Evolutionary conservation across 1,139 yeast genomes (phyloP).

Genomic region (Diutina siamensis): DNA sequence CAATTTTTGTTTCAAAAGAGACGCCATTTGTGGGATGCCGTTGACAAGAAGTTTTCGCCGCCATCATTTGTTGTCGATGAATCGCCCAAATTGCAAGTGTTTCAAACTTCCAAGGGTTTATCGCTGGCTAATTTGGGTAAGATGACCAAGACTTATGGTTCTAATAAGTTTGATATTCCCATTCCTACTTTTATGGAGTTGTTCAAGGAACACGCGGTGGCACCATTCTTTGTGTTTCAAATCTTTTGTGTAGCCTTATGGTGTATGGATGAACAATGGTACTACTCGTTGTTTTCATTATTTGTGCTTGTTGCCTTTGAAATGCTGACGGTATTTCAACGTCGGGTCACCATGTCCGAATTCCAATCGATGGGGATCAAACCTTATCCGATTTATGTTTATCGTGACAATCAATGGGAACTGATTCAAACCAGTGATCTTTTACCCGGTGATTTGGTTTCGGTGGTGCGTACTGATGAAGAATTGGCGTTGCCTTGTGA

Average conservation of each 20-base stretch:
- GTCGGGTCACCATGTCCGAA: conserved; percentile 88
- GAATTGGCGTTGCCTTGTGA: conserved; percentile 97
- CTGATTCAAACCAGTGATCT: conserved; percentile 61
- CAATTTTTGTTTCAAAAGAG: conserved; percentile 88
- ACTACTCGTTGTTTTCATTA: conserved; percentile 80
- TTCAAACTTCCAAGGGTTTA: conserved; percentile 57
- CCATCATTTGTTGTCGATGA: conserved; percentile 72
- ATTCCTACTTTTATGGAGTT: conserved; percentile 84
- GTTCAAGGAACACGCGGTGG: conserved; percentile 95
- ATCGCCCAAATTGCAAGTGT: conserved; percentile 42
- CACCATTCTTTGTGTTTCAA: conserved; percentile 96
- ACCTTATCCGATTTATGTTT: conserved; percentile 70
- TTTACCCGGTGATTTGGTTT: conserved; percentile 87
- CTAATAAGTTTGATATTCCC: conserved; percentile 86
- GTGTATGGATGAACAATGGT: conserved; percentile 97
- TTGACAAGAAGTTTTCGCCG: conserved; percentile 52
- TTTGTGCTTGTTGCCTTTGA: conserved; percentile 92
- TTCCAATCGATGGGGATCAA: conserved; percentile 96
- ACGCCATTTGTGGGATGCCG: conserved; percentile 61
- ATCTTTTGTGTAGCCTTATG: conserved; percentile 91
- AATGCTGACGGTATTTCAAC: conserved; percentile 88
- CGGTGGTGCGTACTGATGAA: conserved; percentile 78
- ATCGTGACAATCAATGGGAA: conserved; percentile 62
- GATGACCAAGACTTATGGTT: conserved; percentile 57
- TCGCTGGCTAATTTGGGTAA: conserved; percentile 41